phyloP scores from a whole-genome alignment of 1,284 basidiomycete species.

The Cutaneotrichosporon cavernicola region DNA sequence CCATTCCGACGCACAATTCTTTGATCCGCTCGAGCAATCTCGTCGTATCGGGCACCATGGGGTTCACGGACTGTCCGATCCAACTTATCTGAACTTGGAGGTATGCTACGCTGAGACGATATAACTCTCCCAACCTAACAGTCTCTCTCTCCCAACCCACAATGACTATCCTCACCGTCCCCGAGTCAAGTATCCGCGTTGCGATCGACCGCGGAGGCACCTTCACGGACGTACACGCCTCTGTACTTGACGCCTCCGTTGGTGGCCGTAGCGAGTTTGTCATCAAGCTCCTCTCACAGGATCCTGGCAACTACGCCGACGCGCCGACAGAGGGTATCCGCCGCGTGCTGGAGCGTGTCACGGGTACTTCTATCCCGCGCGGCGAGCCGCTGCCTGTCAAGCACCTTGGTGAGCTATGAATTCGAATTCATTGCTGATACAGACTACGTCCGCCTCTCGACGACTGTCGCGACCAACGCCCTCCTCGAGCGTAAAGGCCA shows the following conservation, averaged over 20 bases:
- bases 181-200: constrained; percentile 47
- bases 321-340: constrained; percentile 87
- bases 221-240: constrained; percentile 51
- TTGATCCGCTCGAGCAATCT: not conserved
- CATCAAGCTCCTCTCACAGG: constrained; percentile 73
- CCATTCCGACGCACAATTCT: not conserved
- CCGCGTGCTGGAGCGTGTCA: constrained; percentile 78
- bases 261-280: constrained; percentile 34
- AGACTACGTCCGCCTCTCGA: constrained; percentile 91
- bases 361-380: constrained; percentile 55
- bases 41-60: not conserved
- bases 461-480: constrained; percentile 93
- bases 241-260: constrained; percentile 22
- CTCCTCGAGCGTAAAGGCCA: constrained; percentile 91
- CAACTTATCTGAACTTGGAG: not conserved
- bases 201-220: constrained; percentile 46
- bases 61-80: no score
- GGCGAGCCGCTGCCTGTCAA: constrained; percentile 60
- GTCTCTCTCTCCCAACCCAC: not conserved
- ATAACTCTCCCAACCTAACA: not conserved
- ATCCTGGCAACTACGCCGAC: constrained; percentile 79
- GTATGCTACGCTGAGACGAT: not conserved
- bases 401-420: constrained; percentile 63
- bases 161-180: constrained; percentile 33
- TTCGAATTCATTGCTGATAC: constrained; percentile 23